Conservation (phyloP, 768 basidiomycete genomes). For the Leccinum uliginosum region DNA sequence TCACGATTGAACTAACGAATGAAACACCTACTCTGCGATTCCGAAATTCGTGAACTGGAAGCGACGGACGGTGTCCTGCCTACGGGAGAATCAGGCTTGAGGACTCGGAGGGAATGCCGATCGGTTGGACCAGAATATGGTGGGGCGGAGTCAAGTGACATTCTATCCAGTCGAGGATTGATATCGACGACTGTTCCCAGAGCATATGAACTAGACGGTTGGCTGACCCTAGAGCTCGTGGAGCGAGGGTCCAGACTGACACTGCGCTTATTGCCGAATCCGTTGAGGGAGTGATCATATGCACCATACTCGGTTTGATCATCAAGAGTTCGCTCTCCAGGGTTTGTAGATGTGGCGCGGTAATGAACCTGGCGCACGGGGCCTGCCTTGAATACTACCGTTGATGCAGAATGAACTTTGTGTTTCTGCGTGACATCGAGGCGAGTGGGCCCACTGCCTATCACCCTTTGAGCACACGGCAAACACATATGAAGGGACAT, state of each 20-base stretch:
- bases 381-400: conserved; percentile 69
- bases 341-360: conserved; percentile 14
- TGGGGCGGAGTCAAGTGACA: conserved; percentile 24
- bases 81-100: neutral
- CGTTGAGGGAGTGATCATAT: neutral
- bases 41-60: conserved; percentile 8
- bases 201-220: conserved; percentile 9
- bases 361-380: conserved; percentile 27
- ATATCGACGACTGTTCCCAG: neutral
- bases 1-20: neutral
- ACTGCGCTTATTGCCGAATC: conserved; percentile 1
- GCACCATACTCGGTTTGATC: neutral
- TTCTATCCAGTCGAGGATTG: neutral
- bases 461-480: neutral
- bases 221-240: conserved; percentile 2
- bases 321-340: conserved; percentile 12
- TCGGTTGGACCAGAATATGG: conserved; percentile 25
- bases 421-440: conserved; percentile 78
- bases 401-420: conserved; percentile 63
- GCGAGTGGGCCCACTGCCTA: conserved; percentile 65
- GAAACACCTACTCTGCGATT: conserved; percentile 8
- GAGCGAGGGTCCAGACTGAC: conserved; percentile 9
- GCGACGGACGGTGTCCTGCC: conserved; percentile 9
- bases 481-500: neutral
- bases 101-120: neutral